Conservation (phyloP, 1,139 yeast species). For the Scheffersomyces lignicola region DNA sequence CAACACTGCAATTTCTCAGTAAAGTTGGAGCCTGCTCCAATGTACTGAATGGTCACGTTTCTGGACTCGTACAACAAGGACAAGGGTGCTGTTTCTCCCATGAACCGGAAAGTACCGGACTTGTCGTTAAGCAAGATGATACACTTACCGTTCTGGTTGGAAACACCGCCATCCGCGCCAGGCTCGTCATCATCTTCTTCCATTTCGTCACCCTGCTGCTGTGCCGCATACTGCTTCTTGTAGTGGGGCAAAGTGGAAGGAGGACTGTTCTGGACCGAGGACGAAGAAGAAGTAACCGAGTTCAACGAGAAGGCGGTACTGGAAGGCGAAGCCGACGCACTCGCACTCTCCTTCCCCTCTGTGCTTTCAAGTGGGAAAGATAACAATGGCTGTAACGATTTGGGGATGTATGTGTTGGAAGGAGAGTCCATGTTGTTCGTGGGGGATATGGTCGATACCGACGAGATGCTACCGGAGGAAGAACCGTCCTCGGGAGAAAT, state of each 20-base stretch:
- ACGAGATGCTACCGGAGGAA: neutral
- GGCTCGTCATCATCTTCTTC: slow-evolving; percentile 1
- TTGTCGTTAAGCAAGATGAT: slow-evolving; percentile 20
- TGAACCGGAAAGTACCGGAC: slow-evolving; percentile 22
- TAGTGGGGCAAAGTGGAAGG: neutral
- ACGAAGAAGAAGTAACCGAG: slow-evolving; percentile 2
- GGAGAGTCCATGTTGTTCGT: slow-evolving; percentile 1
- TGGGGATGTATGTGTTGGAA: slow-evolving; percentile 18
- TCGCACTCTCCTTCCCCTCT: slow-evolving; percentile 1
- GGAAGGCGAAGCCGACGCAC: neutral
- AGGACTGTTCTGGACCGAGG: slow-evolving; percentile 1
- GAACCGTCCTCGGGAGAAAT: neutral
- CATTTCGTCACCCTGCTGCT: neutral
- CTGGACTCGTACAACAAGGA: slow-evolving; percentile 25
- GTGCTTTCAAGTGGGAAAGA: slow-evolving; percentile 21
- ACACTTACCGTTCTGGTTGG: slow-evolving; percentile 17
- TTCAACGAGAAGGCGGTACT: slow-evolving; percentile 1
- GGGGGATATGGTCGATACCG: slow-evolving; percentile 1
- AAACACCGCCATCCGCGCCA: slow-evolving; percentile 10
- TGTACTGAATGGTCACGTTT: slow-evolving; percentile 19
- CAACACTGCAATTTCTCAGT: slow-evolving; percentile 36
- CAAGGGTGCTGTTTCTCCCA: slow-evolving; percentile 29
- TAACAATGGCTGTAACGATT: slow-evolving; percentile 26
- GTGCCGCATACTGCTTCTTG: neutral
- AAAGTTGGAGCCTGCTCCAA: slow-evolving; percentile 18